Evolutionary conservation across 305 asterid genomes (phyloP), one percentile per base, ranked within the genome.

Genomic region (Fraxinus greggii): DNA sequence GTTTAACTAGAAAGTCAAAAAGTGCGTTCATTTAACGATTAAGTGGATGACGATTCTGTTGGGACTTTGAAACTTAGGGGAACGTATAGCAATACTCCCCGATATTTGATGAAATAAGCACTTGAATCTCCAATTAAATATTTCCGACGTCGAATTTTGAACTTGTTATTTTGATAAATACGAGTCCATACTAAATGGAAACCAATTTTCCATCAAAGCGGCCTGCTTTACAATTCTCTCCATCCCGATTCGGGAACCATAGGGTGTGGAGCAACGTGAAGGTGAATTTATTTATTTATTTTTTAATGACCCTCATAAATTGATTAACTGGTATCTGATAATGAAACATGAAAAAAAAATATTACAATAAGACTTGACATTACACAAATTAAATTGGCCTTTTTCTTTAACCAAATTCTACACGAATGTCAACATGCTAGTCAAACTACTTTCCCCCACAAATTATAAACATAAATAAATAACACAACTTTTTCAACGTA

Each of bases 361-460:
- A 0, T 40, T 45, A 45, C 19, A 45, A 13, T 45, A 13, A 13
- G 54, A 42, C 54, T 42, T 42, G 56, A 45, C 15, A 54, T n/a
- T 4, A 54, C 65, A n/a, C 17, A n/a, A 54, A 54, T n/a, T n/a
- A 51, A 51, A 4, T 51, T 4, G 63, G 15, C 31, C 42, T 15
- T 36, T 80, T 73, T 56, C 4, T 31, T 82, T 45, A 48, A 31
- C 5, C 61, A 77, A 70, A 65, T 82, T 81, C 85, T 38, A 82
- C 81, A 76, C 72, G 35, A 38, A 48, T 23, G 70, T 61, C 15
- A 23, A 63, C 72, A 9, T 7, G 5, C 19, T 23, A 23, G 72
- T 63, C 72, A 63, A 23, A 24, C 31, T 21, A 63, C 29, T 63
- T 63, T 42, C 72, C 72, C 23, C 2, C 79, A n/a, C 72, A 9